Conservation (phyloP, 1,284 basidiomycete genomes). For the Puccinia hordei region DNA sequence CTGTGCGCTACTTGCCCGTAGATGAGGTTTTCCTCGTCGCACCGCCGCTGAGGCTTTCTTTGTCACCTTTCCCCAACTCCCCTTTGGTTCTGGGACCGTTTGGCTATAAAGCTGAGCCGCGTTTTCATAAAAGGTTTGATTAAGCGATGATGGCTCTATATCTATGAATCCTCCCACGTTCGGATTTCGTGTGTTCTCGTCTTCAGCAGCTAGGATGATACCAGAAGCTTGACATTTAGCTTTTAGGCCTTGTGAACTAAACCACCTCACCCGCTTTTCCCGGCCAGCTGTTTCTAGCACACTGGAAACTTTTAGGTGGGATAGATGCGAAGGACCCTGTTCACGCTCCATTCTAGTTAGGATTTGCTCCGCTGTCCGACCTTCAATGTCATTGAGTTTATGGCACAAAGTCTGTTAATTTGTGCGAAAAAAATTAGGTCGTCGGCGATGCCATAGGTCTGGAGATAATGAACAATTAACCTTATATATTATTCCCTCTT, state of each 20-base stretch:
- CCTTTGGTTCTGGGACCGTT: conserved; percentile 40
- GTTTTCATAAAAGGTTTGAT: conserved; percentile 37
- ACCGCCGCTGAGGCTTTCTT: conserved; percentile 1
- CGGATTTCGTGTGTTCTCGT: not conserved
- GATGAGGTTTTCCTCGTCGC: conserved; percentile 33
- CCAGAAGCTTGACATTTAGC: conserved; percentile 32
- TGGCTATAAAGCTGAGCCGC: conserved; percentile 31
- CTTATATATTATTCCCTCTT: conserved; percentile 48
- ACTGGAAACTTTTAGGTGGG: conserved; percentile 69
- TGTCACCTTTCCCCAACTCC: conserved; percentile 26
- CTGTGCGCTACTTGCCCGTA: not conserved
- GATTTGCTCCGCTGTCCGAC: conserved; percentile 75
- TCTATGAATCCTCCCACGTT: conserved; percentile 30
- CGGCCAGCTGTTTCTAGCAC: conserved; percentile 75
- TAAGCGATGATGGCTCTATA: conserved; percentile 28
- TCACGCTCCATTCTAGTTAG: conserved; percentile 69
- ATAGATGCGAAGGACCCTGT: conserved; percentile 69
- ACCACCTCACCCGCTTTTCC: conserved; percentile 77
- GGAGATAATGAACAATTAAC: conserved; percentile 11
- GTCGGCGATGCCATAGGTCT: not conserved
- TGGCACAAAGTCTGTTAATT: conserved; percentile 67
- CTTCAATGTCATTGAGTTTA: conserved; percentile 71
- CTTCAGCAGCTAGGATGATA: conserved; percentile 33
- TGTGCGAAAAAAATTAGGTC: conserved; percentile 1
- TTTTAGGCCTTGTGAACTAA: conserved; percentile 59